phyloP scores from a whole-genome alignment of 495 filamentous ascomycete species.

The Aspergillus avenaceus region DNA sequence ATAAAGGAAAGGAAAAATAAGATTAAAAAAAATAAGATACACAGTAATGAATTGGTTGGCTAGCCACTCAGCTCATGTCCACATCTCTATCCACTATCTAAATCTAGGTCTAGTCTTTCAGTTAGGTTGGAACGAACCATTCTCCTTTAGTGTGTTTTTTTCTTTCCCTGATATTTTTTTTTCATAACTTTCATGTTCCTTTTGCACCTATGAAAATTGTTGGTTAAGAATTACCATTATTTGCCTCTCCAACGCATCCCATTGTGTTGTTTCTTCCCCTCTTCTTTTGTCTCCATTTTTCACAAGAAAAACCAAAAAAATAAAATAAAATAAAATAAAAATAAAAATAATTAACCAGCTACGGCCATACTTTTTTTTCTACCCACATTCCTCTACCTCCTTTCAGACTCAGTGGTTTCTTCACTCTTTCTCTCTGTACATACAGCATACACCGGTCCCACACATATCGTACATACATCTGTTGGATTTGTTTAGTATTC shows the following conservation, averaged over 20 bases:
- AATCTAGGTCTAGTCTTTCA: neutral
- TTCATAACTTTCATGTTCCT: neutral
- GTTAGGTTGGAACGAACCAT: neutral
- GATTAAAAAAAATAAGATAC: no score
- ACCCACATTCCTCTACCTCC: neutral
- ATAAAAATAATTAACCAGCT: no score
- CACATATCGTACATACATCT: slow-evolving; percentile 2
- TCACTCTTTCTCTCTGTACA: neutral
- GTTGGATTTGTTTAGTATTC: neutral
- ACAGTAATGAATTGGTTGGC: neutral
- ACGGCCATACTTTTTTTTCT: neutral
- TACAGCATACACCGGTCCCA: slow-evolving; percentile 1
- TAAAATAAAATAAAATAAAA: no score
- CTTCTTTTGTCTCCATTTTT: neutral
- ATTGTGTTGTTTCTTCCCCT: neutral
- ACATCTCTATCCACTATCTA: neutral
- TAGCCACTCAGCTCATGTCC: neutral
- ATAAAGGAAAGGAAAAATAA: no score
- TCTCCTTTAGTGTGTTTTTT: neutral
- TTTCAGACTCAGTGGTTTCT: neutral
- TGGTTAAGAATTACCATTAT: neutral
- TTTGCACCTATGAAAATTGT: neutral
- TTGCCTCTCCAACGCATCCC: neutral
- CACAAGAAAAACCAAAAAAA: no score
- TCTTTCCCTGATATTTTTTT: neutral